Conservation (phyloP, 192 early-diverging fungal species). For the Entomortierella chlamydospora region DNA sequence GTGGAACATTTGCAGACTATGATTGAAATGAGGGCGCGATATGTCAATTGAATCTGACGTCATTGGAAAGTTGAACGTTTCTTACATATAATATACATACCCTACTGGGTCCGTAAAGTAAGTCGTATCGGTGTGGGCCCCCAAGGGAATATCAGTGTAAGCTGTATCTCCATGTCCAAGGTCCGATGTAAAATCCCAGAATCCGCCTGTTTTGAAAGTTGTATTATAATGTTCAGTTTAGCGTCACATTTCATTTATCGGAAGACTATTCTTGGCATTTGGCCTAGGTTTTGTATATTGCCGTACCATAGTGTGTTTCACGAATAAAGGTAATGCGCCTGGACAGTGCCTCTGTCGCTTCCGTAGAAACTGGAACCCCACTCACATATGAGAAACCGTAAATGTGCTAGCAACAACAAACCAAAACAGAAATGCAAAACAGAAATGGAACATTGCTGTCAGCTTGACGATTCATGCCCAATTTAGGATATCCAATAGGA, state of each 20-base stretch:
- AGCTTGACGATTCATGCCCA: not conserved
- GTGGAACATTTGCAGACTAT: conserved; percentile 84
- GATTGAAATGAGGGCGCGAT: too few species aligned
- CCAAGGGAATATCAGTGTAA: conserved; percentile 77
- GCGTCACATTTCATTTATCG: not conserved
- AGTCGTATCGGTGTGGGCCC: conserved; percentile 87
- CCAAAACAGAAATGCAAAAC: not conserved
- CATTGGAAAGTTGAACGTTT: too few species aligned
- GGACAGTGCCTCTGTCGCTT: conserved; percentile 75
- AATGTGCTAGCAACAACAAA: conserved; percentile 52
- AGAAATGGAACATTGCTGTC: not conserved
- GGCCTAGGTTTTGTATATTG: not conserved
- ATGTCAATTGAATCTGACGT: too few species aligned
- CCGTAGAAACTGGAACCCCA: conserved; percentile 69
- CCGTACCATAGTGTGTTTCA: conserved; percentile 78
- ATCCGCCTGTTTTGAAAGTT: conserved; percentile 41
- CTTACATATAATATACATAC: too few species aligned
- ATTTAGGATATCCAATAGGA: conserved; percentile 6
- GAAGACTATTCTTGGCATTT: conserved; percentile 4
- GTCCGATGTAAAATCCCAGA: conserved; percentile 85
- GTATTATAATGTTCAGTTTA: not conserved
- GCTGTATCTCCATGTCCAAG: conserved; percentile 87
- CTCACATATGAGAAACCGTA: conserved; percentile 83
- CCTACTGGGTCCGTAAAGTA: conserved; percentile 90
- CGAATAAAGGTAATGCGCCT: conserved; percentile 78